Evolutionary conservation across 805 yeast species (phyloP), one percentile per base, ranked within the genome.

Genomic region (Starmerella floricola): DNA sequence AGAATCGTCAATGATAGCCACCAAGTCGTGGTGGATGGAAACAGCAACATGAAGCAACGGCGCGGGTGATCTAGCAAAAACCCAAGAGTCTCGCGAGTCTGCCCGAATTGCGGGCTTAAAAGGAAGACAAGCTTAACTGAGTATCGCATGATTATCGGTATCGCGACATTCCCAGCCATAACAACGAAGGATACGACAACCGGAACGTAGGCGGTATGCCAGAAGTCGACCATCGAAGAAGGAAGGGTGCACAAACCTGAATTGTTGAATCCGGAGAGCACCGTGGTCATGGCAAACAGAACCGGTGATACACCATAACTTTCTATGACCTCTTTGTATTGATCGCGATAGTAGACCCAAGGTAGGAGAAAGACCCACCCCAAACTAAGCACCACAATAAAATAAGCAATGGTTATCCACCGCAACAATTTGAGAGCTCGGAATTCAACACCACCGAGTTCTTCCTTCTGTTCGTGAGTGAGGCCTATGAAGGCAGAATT

Each of bases 361-460:
- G 68, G 66, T 15, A 61, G 45, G 8, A 62, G 29, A 24, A 56
- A 40, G n/a, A 65, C 40, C 1, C 83, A 77, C 0, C 79, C 66
- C 16, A 79, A 60, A 3, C 81, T 46, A 54, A 82, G 85, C 55
- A 84, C 76, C 0, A 95, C 94, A 42, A 86, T 48, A 56, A 83
- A 91, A 5, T 60, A 45, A 0, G 74, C 57, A 12, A 88, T 61
- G 34, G 88, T 72, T 49, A 72, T 71, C 44, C 80, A 74, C 10
- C 54, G 38, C 43, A 91, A 63, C 8, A 86, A 63, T 55, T 85
- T 85, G 44, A 83, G 70, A 0, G 99, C 85, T 34, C 96, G 71
- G 58, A 91, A 91, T 57, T 91, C 99, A 13, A 91, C 95, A 38
- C 98, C 99, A 30, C 98, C 99, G 30, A 91, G 64, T 59, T 91